Conservation (phyloP, 2,329 filamentous ascomycete genomes). For the Beauveria rudraprayagi region DNA sequence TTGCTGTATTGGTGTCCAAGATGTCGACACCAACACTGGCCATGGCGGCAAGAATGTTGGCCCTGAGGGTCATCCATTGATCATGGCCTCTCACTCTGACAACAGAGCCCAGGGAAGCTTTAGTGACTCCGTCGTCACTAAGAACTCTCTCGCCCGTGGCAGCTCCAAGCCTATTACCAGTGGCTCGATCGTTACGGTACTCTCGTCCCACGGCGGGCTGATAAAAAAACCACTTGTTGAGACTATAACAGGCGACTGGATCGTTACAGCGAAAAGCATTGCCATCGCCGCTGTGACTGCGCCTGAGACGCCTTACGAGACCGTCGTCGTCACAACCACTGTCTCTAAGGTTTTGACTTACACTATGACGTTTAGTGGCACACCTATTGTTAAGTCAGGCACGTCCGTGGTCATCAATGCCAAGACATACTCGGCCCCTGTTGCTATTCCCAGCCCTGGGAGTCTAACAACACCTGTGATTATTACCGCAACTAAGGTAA, state of each 20-base stretch:
- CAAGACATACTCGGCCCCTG: background rate
- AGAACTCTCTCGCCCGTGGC: too few relatives aligned
- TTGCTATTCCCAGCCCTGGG: background rate
- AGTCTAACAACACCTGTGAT: background rate
- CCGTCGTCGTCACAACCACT: background rate
- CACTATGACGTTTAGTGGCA: background rate
- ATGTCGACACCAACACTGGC: background rate
- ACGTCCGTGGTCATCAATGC: background rate
- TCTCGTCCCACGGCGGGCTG: background rate
- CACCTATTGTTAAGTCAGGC: background rate
- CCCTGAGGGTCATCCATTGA: background rate
- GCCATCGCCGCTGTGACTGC: background rate
- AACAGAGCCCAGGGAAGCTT: background rate
- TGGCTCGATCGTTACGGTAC: background rate
- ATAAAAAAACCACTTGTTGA: background rate
- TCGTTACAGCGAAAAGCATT: background rate
- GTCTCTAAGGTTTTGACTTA: background rate
- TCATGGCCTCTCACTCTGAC: background rate
- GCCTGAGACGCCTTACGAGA: background rate
- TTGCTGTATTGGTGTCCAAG: slow-evolving; percentile 1
- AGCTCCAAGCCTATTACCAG: background rate
- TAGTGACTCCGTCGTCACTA: background rate
- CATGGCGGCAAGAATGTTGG: background rate
- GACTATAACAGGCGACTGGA: background rate
- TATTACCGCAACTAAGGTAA: background rate